Conservation (phyloP, 2,329 filamentous ascomycete genomes). For the Penicillium sp. region DNA sequence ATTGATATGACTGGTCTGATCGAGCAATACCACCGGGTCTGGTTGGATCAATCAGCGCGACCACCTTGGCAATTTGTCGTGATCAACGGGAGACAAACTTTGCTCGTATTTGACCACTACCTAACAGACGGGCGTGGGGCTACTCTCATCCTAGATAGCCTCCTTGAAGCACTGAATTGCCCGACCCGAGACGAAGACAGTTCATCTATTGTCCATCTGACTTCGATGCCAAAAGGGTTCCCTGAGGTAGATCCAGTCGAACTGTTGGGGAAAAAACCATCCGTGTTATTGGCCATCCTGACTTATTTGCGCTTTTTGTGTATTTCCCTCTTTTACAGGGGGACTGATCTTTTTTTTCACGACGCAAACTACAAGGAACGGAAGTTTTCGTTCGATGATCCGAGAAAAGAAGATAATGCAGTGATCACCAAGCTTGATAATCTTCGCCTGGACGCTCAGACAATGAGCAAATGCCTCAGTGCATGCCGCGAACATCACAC, state of each 20-base stretch:
- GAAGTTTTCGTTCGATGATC: not conserved
- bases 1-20: not conserved
- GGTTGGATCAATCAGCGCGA: not conserved
- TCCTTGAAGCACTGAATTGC: conserved; percentile 3
- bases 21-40: conserved; percentile 1
- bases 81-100: conserved; percentile 2
- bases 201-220: conserved; percentile 1
- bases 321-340: not conserved
- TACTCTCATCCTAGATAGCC: not conserved
- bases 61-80: conserved; percentile 5
- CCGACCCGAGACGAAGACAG: not conserved
- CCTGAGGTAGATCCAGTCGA: conserved; percentile 5
- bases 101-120: conserved; percentile 5
- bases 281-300: not conserved
- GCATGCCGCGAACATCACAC: conserved; percentile 4
- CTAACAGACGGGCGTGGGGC: conserved; percentile 6
- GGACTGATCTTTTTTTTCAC: conserved; percentile 1
- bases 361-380: not conserved
- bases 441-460: not conserved
- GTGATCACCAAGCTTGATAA: not conserved
- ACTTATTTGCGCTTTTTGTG: not conserved
- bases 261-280: not conserved
- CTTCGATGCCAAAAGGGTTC: not conserved
- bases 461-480: not conserved
- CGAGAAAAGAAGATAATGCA: not conserved